Percentiles rank a stretch among this genome's conserved stretches.
phyloP scores from a whole-genome alignment of 2,329 filamentous ascomycete genomes.

The Dactylellina parvicollis region DNA sequence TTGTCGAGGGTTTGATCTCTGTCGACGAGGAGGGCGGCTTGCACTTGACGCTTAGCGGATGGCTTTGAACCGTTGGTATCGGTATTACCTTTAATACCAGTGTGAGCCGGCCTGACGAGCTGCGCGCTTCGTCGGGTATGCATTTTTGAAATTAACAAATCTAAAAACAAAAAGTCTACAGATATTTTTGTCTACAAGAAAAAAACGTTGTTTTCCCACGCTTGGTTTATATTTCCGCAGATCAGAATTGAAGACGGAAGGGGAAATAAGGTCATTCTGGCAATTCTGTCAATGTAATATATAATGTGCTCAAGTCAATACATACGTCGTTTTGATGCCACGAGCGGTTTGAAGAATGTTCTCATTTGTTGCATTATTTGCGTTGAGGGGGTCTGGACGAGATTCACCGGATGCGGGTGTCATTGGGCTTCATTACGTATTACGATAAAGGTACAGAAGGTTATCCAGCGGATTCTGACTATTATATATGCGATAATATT shows the following conservation, averaged over 20 bases:
- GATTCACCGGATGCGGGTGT: too few species aligned
- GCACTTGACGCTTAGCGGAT: background rate
- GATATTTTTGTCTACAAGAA: background rate
- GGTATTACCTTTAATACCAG: background rate
- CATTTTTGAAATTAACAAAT: background rate
- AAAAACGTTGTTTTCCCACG: slow-evolving; percentile 19
- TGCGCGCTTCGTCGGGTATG: background rate
- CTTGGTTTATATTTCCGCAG: background rate
- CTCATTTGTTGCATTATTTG: slow-evolving; percentile 52
- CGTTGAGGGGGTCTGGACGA: slow-evolving; percentile 24
- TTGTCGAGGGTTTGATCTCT: slow-evolving; percentile 1
- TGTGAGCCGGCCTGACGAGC: background rate
- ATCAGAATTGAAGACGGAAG: too few species aligned
- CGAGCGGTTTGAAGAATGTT: slow-evolving; percentile 48
- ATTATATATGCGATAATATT: too few species aligned
- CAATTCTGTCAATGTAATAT: too few species aligned
- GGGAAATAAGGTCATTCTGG: background rate
- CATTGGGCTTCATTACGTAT: too few species aligned
- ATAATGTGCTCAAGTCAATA: slow-evolving; percentile 9
- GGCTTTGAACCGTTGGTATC: background rate
- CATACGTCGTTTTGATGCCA: background rate
- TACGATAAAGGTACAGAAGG: too few species aligned
- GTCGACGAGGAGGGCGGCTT: background rate
- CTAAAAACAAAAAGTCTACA: background rate
- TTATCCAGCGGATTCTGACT: too few species aligned